Conservation (phyloP, 139 green algal species). For the Edaphochlamys debaryana region DNA sequence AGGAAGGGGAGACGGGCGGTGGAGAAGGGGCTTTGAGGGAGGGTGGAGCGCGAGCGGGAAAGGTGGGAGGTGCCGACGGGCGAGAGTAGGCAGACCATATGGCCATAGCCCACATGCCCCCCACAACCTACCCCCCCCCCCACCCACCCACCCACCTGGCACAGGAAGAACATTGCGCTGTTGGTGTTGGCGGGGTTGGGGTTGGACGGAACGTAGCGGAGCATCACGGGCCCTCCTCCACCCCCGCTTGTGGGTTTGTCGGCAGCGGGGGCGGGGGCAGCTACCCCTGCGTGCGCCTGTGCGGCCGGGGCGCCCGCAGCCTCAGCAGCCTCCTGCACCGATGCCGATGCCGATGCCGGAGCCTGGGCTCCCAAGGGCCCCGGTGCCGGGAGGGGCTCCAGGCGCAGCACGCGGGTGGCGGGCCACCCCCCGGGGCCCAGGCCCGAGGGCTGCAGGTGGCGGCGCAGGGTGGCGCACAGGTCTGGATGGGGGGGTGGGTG, state of each 20-base stretch:
- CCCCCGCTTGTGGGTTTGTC: neutral
- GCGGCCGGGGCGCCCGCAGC: neutral
- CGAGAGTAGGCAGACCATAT: too few species aligned
- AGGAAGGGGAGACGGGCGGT: neutral
- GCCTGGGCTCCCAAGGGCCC: too few species aligned
- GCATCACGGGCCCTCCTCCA: neutral
- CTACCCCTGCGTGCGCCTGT: neutral
- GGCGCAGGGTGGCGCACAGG: slow-evolving; percentile 16
- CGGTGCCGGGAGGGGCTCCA: neutral
- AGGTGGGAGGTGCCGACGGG: too few species aligned
- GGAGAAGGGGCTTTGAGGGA: too few species aligned
- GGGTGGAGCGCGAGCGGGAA: too few species aligned
- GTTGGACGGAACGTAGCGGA: slow-evolving; percentile 56
- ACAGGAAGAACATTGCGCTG: slow-evolving; percentile 51
- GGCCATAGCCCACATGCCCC: too few species aligned
- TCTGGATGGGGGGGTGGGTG: neutral
- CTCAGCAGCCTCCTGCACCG: neutral
- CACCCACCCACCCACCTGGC: slow-evolving; percentile 37
- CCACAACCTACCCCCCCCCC: too few species aligned
- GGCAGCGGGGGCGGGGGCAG: neutral
- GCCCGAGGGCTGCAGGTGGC: slow-evolving; percentile 32
- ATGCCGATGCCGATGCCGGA: too few species aligned
- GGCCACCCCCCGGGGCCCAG: slow-evolving; percentile 9
- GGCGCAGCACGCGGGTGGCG: neutral
- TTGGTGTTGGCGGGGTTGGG: slow-evolving; percentile 67